Evolutionary conservation across 2,329 filamentous ascomycete genomes (phyloP).

Genomic region (Dothiorella sarmentorum): DNA sequence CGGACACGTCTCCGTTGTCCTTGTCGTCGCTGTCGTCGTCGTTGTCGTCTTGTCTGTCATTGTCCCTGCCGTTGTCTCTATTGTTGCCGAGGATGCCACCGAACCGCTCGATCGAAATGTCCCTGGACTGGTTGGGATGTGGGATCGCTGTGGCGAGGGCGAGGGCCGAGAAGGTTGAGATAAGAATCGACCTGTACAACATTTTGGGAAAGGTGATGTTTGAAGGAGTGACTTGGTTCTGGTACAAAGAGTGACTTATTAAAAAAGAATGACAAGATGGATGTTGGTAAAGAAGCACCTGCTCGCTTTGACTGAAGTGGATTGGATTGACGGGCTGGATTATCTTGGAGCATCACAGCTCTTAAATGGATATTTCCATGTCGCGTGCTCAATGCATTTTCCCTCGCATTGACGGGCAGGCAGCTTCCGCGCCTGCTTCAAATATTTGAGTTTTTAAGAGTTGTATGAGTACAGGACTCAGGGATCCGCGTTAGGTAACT

Average conservation of each 20-base stretch:
- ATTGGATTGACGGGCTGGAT: background rate
- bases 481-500: background rate
- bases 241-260: background rate
- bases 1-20: background rate
- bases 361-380: background rate
- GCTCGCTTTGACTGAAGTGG: background rate
- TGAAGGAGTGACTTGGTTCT: background rate
- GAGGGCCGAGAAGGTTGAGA: background rate
- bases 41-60: background rate
- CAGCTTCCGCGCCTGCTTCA: background rate
- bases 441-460: no score
- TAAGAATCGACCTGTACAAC: background rate
- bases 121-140: background rate
- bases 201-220: background rate
- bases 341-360: background rate
- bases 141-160: background rate
- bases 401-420: background rate
- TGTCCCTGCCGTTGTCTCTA: no score
- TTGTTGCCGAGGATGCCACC: no score
- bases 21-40: background rate
- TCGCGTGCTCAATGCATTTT: background rate
- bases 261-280: background rate
- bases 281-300: background rate
- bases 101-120: background rate
- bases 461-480: background rate